Percentiles rank a stretch among this genome's conserved stretches.
phyloP scores from a whole-genome alignment of 441 rosid genomes.

The Gossypium lobatum region DNA sequence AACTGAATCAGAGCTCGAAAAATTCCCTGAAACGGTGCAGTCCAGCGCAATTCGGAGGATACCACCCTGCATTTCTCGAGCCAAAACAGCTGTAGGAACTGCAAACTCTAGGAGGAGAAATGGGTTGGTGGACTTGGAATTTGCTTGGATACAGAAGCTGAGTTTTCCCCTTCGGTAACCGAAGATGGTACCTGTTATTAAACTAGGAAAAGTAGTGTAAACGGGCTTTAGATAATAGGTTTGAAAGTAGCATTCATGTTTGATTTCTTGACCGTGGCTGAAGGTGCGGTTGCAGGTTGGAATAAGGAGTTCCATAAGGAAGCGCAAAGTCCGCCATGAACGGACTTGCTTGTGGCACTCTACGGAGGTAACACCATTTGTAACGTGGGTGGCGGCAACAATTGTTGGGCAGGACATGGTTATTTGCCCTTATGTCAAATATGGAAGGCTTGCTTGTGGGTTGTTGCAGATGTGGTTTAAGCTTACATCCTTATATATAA shows the following conservation, averaged over 20 bases:
- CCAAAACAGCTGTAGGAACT: slow-evolving; percentile 42
- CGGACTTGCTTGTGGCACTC: slow-evolving; percentile 78
- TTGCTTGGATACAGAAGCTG: slow-evolving; percentile 54
- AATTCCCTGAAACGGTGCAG: slow-evolving; percentile 14
- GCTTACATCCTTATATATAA: slow-evolving; percentile 17
- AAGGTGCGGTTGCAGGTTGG: slow-evolving; percentile 53
- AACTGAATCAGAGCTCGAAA: slow-evolving; percentile 22
- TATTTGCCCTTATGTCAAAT: slow-evolving; percentile 1
- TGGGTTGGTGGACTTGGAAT: slow-evolving; percentile 41
- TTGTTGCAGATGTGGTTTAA: slow-evolving; percentile 17
- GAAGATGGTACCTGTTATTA: slow-evolving; percentile 60
- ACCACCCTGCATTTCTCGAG: slow-evolving; percentile 67
- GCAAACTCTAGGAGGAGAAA: slow-evolving; percentile 55
- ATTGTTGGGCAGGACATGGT: slow-evolving; percentile 34
- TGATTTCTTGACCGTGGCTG: slow-evolving; percentile 28
- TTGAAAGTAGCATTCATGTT: slow-evolving; percentile 21
- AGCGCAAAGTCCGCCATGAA: slow-evolving; percentile 61
- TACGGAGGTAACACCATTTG: slow-evolving; percentile 39
- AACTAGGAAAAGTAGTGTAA: slow-evolving; percentile 23
- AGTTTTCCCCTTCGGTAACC: slow-evolving; percentile 59
- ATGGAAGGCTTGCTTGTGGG: slow-evolving; percentile 13
- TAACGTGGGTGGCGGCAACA: slow-evolving; percentile 33
- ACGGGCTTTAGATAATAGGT: slow-evolving; percentile 19
- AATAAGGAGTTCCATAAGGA: slow-evolving; percentile 44
- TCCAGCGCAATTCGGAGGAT: slow-evolving; percentile 55